Percentiles rank a stretch among this genome's conserved stretches.
Evolutionary conservation across 352 stramenopile species (phyloP).

Genomic region (Globisporangium barbulae): DNA sequence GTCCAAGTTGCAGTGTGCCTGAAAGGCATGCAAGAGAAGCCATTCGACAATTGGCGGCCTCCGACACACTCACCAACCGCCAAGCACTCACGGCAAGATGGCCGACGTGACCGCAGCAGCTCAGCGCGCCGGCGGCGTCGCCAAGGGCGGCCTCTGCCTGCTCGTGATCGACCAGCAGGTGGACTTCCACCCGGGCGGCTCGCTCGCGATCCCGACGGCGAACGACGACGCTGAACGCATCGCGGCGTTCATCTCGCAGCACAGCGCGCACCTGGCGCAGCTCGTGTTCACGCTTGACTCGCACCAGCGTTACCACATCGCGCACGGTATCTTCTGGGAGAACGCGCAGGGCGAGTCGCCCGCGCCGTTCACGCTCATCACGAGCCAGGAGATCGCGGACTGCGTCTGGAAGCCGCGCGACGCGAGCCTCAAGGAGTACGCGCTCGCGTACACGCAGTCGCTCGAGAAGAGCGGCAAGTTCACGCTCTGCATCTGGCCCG

Average conservation of each 20-base stretch:
- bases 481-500: conserved; percentile 94
- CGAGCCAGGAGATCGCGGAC: conserved; percentile 61
- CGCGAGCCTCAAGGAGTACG: conserved; percentile 77
- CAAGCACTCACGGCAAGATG: conserved; percentile 20
- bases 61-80: neutral
- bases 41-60: conserved; percentile 1
- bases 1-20: neutral
- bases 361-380: conserved; percentile 93
- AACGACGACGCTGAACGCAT: conserved; percentile 90
- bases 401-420: conserved; percentile 60
- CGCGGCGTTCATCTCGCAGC: conserved; percentile 74
- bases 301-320: conserved; percentile 95
- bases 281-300: conserved; percentile 96
- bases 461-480: conserved; percentile 90
- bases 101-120: conserved; percentile 27
- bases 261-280: conserved; percentile 64
- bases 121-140: conserved; percentile 31
- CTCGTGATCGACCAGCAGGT: conserved; percentile 95
- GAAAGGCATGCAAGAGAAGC: neutral
- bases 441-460: conserved; percentile 86
- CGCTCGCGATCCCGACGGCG: conserved; percentile 93
- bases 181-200: conserved; percentile 95
- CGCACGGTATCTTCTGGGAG: conserved; percentile 93
- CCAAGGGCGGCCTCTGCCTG: conserved; percentile 61
- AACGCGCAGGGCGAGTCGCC: conserved; percentile 65